phyloP scores from a whole-genome alignment of 257 asterid genomes.

The Solanum raphanifolium region DNA sequence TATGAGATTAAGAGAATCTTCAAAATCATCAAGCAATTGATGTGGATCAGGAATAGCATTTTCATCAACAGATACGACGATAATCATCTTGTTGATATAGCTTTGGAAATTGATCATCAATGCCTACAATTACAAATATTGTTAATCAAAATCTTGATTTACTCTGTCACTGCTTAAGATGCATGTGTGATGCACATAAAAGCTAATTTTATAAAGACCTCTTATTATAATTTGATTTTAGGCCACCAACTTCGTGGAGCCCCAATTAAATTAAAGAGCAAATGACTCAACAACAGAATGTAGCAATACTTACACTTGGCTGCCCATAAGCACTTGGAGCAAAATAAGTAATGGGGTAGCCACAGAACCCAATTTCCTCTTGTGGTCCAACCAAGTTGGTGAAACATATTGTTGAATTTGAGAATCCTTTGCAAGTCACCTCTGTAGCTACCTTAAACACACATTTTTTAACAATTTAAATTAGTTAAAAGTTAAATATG shows the following conservation, averaged over 20 bases:
- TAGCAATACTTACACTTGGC: slow-evolving; percentile 4
- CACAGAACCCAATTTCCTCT: slow-evolving; percentile 8
- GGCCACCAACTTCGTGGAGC: not conserved
- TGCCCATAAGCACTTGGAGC: slow-evolving; percentile 6
- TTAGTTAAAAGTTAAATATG: too few species aligned
- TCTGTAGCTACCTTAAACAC: not conserved
- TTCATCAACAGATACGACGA: slow-evolving; percentile 31
- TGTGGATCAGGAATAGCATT: slow-evolving; percentile 27
- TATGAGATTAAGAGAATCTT: slow-evolving; percentile 21
- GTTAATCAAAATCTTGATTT: not conserved
- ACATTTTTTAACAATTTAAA: not conserved
- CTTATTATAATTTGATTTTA: too few species aligned
- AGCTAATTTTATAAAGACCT: too few species aligned
- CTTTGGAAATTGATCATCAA: slow-evolving; percentile 28
- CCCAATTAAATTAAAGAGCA: not conserved
- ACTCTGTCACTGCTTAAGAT: too few species aligned
- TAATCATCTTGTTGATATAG: slow-evolving; percentile 20
- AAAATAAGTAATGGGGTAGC: not conserved
- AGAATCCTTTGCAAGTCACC: not conserved
- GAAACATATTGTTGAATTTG: slow-evolving; percentile 6
- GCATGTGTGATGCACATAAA: too few species aligned
- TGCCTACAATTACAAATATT: slow-evolving; percentile 6
- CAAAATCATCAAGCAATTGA: slow-evolving; percentile 21
- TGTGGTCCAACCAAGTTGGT: slow-evolving; percentile 8
- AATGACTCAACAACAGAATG: not conserved